Base-by-base conservation (phyloP, 2,329 filamentous ascomycete species). In the Alternaria ventricosa region DNA sequence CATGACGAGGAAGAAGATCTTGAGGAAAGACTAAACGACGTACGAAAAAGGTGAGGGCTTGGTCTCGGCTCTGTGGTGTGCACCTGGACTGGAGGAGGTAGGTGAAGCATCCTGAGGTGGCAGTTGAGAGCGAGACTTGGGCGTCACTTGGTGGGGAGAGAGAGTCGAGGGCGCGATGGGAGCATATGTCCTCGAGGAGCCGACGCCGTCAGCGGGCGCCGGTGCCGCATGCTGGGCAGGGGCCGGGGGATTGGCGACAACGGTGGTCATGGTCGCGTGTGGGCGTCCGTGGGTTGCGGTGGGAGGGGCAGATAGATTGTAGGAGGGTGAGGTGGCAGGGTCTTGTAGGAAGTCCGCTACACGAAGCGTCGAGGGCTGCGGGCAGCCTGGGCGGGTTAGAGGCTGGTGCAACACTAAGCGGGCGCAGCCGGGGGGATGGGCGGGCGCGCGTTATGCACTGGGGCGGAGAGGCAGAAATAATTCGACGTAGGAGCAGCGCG, bases 31-130 rank as follows among this genome's bases (percentile, higher is more conserved):
- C 69, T 74, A 65, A 73, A 71, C 64, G 70, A 83, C 83, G 76
- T 80, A 85, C 83, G 82, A 83, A 73, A 81, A 83, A 68, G 84
- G 85, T 67, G 84, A 86, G 64, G 79, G 83, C 82, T 87, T 87
- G 77, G 85, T 84, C 77, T 81, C 85, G 71, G 60, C 81, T 76
- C 79, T 70, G 67, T 69, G 75, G 69, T 72, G 78, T 63, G 73
- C 64, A 68, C 75, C 77, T 71, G 75, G 70, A 71, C 75, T 78
- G 71, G 76, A 77, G 69, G 74, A 77, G 70, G 77, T 79, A 76
- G 78, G 77, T 77, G 78, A 79, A 79, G 75, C 76, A 76, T 79
- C 76, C 66, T 79, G 65, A 57, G 72, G 71, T 59, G 73, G 72
- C 66, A 78, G 71, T 60, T 72, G 73, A 27, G 78, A 76, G 61